Evolutionary conservation across 208 protist species (phyloP).

Genomic region (Leishmania mexicana): DNA sequence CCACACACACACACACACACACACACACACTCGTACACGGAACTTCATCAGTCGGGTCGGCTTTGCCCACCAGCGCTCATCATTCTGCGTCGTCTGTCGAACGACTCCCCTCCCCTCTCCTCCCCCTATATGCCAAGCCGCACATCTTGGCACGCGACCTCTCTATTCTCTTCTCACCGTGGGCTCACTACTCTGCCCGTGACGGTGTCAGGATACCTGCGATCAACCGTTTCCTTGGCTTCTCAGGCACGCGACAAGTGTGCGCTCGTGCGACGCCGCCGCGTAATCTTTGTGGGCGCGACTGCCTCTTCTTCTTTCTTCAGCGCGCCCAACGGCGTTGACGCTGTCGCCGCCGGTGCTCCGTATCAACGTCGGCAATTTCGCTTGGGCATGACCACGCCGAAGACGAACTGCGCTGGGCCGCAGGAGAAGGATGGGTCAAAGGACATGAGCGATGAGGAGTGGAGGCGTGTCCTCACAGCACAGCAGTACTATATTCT

Average conservation of each 20-base stretch:
- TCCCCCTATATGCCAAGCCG: neutral
- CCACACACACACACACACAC: too few relatives aligned
- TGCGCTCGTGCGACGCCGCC: neutral
- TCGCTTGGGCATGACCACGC: slow-evolving; percentile 8
- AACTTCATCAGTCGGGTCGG: neutral
- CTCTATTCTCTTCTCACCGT: neutral
- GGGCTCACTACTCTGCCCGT: neutral
- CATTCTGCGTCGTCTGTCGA: neutral
- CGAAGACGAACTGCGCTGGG: slow-evolving; percentile 67
- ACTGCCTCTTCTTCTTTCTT: neutral
- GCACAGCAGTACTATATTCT: slow-evolving; percentile 67
- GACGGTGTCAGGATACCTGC: neutral
- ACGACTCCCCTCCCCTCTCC: too few relatives aligned
- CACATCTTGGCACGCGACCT: neutral
- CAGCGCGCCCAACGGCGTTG: too few relatives aligned
- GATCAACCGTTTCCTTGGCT: neutral
- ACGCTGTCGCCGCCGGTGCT: neutral
- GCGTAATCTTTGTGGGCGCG: neutral
- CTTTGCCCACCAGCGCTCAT: neutral
- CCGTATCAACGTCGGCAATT: neutral
- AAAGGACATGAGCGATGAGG: slow-evolving; percentile 70
- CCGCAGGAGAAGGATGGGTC: slow-evolving; percentile 52
- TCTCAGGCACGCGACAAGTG: neutral
- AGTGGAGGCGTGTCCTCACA: slow-evolving; percentile 61
- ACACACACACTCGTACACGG: neutral